These are phyloP conservation scores for Glycine tomentella DNA, from an alignment of 306 rosid species.

Conservation along the genomic window DNA sequence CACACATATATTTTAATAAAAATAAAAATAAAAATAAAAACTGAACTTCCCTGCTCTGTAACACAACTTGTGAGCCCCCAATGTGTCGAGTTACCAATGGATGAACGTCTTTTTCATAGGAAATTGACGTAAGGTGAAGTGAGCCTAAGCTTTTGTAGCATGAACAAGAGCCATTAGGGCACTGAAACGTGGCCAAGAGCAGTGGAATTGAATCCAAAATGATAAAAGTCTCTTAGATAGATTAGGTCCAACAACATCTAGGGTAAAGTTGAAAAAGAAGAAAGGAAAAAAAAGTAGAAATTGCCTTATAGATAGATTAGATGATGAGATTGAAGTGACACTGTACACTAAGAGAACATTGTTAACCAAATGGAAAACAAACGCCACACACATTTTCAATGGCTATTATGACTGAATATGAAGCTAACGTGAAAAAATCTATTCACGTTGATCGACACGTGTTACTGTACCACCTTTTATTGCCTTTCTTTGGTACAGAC, in stretches of 20 bases:
- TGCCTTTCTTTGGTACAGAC: not conserved
- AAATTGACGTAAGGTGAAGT: not conserved
- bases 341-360: conserved; percentile 24
- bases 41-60: not conserved
- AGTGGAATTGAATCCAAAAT: conserved; percentile 6
- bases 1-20: not conserved
- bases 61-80: not conserved
- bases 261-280: conserved; percentile 31
- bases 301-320: conserved; percentile 25
- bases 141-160: not conserved
- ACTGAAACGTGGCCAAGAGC: conserved; percentile 46
- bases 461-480: not conserved
- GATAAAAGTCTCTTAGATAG: not conserved
- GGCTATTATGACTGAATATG: conserved; percentile 34
- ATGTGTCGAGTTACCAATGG: conserved; percentile 45
- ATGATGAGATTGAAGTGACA: conserved; percentile 51
- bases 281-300: conserved; percentile 7
- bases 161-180: not conserved
- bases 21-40: not conserved
- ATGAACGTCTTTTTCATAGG: not conserved
- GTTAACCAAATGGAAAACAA: conserved; percentile 39
- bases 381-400: conserved; percentile 1
- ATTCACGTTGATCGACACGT: conserved; percentile 51
- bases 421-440: not conserved
- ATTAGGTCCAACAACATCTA: conserved; percentile 25